Evolutionary conservation across 345 rosid genomes (phyloP), one percentile per base, ranked within the genome.

Genomic region (Salix dunnii): DNA sequence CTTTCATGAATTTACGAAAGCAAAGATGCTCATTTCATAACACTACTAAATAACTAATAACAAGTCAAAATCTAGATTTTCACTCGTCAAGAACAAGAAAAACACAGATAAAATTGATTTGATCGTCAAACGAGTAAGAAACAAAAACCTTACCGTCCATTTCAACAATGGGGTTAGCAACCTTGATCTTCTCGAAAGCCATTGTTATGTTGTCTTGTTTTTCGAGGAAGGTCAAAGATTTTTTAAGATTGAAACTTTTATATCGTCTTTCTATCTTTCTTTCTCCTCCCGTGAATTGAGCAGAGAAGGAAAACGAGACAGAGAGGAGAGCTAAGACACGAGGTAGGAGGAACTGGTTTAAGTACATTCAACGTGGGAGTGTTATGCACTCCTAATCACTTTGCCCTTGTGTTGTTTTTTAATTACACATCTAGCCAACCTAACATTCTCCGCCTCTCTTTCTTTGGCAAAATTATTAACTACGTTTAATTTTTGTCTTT

Each of bases 181-280:
- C 98, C 91, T 90, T 91, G 92, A 94, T 94, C 97, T 91, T 94
- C 78, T 90, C 86, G 76, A 88, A 88, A 65, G 86, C 92, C 98
- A 94, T 94, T 16, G 38, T 49, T 28, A 14, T 74, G 63, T 58
- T 23, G 63, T 10, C 28, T 58, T 58, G 14, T 8, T 1, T 55
- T 55, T 23, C 9, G 1, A 11, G 9, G 63, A 42, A 58, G 28
- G 27, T 55, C 14, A 58, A 1, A n/a, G 6, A 58, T 27, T 0
- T 58, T n/a, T 23, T 10, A 23, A 58, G 28, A 58, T 58, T 58
- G 28, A 58, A 58, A 58, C 28, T 58, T 58, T 3, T 9, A 25
- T 10, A 12, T 3, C n/a, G 63, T n/a, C 23, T 55, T 55, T 55
- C 23, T 55, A 21, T n/a, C 27, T 20, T 20, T 51, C 23, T 51